phyloP scores from a whole-genome alignment of 164 flowering plant genomes.

The Cinnamomum micranthum region DNA sequence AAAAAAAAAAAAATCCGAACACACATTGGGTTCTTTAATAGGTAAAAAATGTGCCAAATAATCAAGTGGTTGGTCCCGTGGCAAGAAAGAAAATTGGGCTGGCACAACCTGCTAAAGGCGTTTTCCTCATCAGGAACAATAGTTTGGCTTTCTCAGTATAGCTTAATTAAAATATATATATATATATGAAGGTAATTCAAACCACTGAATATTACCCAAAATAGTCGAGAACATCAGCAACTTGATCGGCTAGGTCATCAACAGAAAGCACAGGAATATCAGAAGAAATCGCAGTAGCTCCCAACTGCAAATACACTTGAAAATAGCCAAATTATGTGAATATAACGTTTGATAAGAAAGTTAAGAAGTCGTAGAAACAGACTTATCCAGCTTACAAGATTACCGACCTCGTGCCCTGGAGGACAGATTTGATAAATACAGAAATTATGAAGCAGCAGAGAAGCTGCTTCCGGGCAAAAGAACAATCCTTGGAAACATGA shows the following conservation, averaged over 20 bases:
- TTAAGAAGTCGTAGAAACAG: not conserved
- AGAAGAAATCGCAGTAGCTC: slow-evolving; percentile 49
- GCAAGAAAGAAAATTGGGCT: too few relatives aligned
- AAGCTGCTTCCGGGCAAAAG: slow-evolving; percentile 83
- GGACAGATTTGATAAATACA: slow-evolving; percentile 86
- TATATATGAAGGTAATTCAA: not conserved
- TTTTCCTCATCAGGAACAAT: not conserved
- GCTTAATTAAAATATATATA: not conserved
- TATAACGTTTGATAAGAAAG: not conserved
- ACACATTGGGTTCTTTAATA: too few relatives aligned
- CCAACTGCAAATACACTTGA: slow-evolving; percentile 60
- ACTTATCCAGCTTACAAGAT: slow-evolving; percentile 10
- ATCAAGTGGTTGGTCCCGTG: too few relatives aligned
- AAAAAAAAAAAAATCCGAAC: too few relatives aligned
- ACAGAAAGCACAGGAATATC: slow-evolving; percentile 46
- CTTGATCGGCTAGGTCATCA: slow-evolving; percentile 65
- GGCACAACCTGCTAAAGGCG: too few relatives aligned
- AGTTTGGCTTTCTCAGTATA: not conserved
- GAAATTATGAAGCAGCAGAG: slow-evolving; percentile 80
- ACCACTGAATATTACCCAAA: slow-evolving; percentile 51
- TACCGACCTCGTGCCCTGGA: slow-evolving; percentile 87
- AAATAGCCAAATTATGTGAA: slow-evolving; percentile 19
- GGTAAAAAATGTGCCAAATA: too few relatives aligned
- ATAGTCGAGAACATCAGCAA: slow-evolving; percentile 68
- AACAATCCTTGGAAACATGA: slow-evolving; percentile 89